Conservation (phyloP, 768 basidiomycete species). For the Mycena sanguinolenta region DNA sequence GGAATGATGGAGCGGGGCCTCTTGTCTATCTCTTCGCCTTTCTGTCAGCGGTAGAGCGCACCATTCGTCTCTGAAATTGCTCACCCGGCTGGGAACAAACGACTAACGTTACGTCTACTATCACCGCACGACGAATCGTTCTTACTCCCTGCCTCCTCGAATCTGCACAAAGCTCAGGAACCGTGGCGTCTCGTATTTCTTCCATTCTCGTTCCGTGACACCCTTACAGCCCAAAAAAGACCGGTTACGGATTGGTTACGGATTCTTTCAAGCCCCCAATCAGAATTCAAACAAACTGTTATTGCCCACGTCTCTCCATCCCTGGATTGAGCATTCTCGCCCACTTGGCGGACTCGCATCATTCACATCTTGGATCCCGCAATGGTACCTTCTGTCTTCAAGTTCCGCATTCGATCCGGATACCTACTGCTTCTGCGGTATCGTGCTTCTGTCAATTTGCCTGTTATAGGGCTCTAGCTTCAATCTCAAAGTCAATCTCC, state of each 20-base stretch:
- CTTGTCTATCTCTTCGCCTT: neutral
- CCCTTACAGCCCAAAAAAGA: too few species aligned
- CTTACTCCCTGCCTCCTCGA: conserved; percentile 1
- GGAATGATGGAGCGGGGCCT: conserved; percentile 1
- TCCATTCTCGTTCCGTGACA: conserved; percentile 8
- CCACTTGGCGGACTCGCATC: too few species aligned
- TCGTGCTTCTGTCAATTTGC: conserved; percentile 1
- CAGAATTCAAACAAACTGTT: neutral
- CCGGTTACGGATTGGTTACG: too few species aligned
- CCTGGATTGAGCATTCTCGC: too few species aligned
- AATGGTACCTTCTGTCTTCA: neutral
- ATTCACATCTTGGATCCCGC: neutral
- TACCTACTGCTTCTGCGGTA: neutral
- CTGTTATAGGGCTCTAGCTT: neutral
- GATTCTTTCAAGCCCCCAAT: neutral
- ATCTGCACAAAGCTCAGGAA: conserved; percentile 10
- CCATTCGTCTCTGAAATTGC: neutral
- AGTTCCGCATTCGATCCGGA: neutral
- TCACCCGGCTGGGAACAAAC: neutral
- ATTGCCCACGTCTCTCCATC: too few species aligned
- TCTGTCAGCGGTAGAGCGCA: neutral
- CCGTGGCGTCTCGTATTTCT: conserved; percentile 21
- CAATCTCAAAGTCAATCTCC: conserved; percentile 8
- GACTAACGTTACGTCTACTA: conserved; percentile 8
- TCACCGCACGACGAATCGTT: conserved; percentile 2